A percentile compares a stretch with the other conserved stretches of the same genome.
phyloP scores from a whole-genome alignment of 768 basidiomycete species.

The Collybiopsis luxurians region DNA sequence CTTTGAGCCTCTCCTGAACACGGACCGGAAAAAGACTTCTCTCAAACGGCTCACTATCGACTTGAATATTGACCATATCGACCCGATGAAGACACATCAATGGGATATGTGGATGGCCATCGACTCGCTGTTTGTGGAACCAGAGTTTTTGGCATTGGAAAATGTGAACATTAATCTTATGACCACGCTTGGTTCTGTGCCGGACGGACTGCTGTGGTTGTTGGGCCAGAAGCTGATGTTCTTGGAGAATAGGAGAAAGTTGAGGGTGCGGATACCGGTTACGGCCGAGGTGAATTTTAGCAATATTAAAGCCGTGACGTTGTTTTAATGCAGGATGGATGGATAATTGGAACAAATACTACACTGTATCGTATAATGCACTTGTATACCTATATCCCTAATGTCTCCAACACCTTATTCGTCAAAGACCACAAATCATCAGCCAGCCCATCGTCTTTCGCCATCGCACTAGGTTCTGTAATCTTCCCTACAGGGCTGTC shows the following conservation, averaged over 20 bases:
- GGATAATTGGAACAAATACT: too few relatives aligned
- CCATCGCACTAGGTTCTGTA: constrained; percentile 16
- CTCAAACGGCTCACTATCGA: not conserved
- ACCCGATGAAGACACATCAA: not conserved
- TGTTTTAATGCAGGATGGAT: too few relatives aligned
- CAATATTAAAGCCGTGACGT: not conserved
- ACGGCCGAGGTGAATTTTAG: not conserved
- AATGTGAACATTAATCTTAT: constrained; percentile 3
- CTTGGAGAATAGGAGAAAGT: not conserved
- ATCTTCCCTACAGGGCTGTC: constrained; percentile 22
- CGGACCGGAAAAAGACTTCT: not conserved
- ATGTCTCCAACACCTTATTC: constrained; percentile 15
- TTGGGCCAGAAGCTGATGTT: not conserved
- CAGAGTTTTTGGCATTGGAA: not conserved
- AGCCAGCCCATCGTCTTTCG: constrained; percentile 22
- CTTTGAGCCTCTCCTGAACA: not conserved
- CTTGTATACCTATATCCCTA: too few relatives aligned
- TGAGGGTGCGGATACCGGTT: not conserved
- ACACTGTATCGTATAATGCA: too few relatives aligned
- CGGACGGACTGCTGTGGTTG: not conserved
- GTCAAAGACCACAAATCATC: constrained; percentile 28
- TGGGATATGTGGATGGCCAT: not conserved
- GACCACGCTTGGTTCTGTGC: too few relatives aligned
- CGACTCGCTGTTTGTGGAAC: not conserved
- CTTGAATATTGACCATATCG: not conserved